Conservation (phyloP, 441 rosid genomes). For the Capsella rubella region DNA sequence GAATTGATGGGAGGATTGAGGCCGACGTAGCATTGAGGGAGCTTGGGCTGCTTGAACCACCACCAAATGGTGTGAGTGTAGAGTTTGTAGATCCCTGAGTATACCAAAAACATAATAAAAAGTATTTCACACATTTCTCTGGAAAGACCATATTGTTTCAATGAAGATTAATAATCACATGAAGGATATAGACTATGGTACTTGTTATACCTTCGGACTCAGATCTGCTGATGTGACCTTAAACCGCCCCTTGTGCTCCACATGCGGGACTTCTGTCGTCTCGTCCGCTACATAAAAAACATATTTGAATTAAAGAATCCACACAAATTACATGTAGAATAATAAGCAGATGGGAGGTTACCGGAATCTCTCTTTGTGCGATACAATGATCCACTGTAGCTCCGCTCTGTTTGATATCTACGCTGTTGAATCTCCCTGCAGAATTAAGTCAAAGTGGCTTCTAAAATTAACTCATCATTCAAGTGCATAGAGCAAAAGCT, state of each 20-base stretch:
- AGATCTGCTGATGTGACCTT: conserved; percentile 88
- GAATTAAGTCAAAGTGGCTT: conserved; percentile 23
- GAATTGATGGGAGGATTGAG: conserved; percentile 77
- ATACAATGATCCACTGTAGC: conserved; percentile 78
- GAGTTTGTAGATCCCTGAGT: conserved; percentile 74
- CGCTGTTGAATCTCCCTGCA: conserved; percentile 74
- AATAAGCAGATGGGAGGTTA: conserved; percentile 58
- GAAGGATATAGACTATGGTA: conserved; percentile 14
- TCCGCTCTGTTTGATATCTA: conserved; percentile 71
- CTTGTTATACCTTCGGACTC: conserved; percentile 80
- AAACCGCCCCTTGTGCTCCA: conserved; percentile 88
- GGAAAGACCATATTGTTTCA: conserved; percentile 19
- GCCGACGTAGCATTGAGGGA: conserved; percentile 54
- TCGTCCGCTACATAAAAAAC: conserved; percentile 61
- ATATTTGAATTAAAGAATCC: not conserved
- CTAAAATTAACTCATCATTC: conserved; percentile 21
- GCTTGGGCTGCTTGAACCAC: conserved; percentile 59
- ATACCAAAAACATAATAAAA: conserved; percentile 32
- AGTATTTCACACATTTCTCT: conserved; percentile 16
- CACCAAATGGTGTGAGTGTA: conserved; percentile 54
- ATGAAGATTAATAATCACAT: conserved; percentile 3
- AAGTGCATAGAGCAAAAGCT: conserved; percentile 35
- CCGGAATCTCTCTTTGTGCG: conserved; percentile 75
- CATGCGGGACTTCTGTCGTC: conserved; percentile 76
- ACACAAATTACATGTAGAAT: conserved; percentile 15